Evolutionary conservation across 805 yeast genomes (phyloP), one percentile per base, ranked within the genome.

Genomic region (Saccharomycopsis malanga): DNA sequence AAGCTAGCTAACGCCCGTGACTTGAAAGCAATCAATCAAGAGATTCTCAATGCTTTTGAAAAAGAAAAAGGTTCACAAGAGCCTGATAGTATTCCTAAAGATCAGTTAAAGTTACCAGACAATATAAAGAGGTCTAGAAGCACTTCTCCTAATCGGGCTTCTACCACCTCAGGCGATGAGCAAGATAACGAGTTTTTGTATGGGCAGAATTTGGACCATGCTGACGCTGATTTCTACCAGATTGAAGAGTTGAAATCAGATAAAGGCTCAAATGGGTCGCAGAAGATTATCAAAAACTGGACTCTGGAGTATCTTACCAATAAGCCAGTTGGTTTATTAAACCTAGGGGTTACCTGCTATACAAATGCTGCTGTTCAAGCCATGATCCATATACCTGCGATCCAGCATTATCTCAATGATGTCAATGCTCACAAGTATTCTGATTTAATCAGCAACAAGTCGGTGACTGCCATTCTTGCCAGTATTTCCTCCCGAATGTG

Each of bases 341-440:
- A 91, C 63, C 89, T 83, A 56, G 97, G 97, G 35, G 98, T 93
- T 39, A 91, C 98, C 3, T 91, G 98, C 63, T 91, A 91, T 66
- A 89, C 91, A 76, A 91, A 93, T 63, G 83, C 96, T 4, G 97
- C 97, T 1, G 81, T 93, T 22, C 98, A 91, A 67, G 81, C 94
- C 1, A 67, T 93, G 71, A 66, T 89, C 30, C 98, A 91, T 59
- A 79, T 88, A 17, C 97, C 98, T 5, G 94, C 97, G 3, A 64
- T 91, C 47, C 85, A 84, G 57, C 91, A 87, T 61, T 93, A 89
- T 60, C 67, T 93, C 46, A 68, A 72, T 36, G 89, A 84, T 49
- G 76, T 87, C 4, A 64, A 70, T 24, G 79, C 79, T 37, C 20
- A 15, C 5, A 74, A 78, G 50, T 69, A 76, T 56, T 69, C 67